A percentile compares a stretch with the other conserved stretches of the same genome.
phyloP scores from a whole-genome alignment of 345 rosid species.

The Hypericum perforatum region DNA sequence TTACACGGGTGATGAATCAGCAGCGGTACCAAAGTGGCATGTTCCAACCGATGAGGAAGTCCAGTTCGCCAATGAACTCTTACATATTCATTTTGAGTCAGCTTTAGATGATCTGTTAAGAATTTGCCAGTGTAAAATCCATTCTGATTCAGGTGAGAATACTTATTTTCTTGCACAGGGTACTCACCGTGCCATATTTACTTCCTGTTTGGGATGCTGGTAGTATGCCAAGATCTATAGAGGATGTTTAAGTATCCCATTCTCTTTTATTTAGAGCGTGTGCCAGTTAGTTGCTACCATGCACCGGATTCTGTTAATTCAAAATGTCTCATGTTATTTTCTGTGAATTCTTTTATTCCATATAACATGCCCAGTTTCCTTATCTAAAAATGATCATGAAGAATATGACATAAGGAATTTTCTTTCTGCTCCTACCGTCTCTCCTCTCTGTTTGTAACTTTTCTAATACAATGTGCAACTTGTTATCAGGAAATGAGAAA shows the following conservation, averaged over 20 bases:
- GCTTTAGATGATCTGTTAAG: slow-evolving; percentile 79
- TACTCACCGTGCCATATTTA: neutral
- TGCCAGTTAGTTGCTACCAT: no score
- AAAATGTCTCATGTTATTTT: neutral
- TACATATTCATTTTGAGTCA: slow-evolving; percentile 73
- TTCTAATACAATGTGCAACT: slow-evolving; percentile 14
- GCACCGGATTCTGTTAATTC: no score
- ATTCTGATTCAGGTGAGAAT: slow-evolving; percentile 66
- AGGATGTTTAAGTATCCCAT: no score
- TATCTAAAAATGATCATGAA: slow-evolving; percentile 6
- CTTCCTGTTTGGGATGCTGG: neutral
- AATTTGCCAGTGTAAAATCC: slow-evolving; percentile 69
- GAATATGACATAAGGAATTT: slow-evolving; percentile 13
- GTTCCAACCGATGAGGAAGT: slow-evolving; percentile 75
- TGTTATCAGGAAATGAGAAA: slow-evolving; percentile 82
- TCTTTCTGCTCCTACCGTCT: neutral
- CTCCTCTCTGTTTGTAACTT: neutral
- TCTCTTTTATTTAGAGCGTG: no score
- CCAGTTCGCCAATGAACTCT: slow-evolving; percentile 90
- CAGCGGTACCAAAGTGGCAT: slow-evolving; percentile 69
- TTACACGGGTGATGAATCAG: slow-evolving; percentile 40
- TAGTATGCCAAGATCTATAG: neutral
- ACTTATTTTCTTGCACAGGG: neutral
- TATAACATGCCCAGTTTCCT: neutral
- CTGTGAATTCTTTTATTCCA: neutral